phyloP scores from a whole-genome alignment of 108 stramenopile genomes.

The Ochromonas danica region DNA sequence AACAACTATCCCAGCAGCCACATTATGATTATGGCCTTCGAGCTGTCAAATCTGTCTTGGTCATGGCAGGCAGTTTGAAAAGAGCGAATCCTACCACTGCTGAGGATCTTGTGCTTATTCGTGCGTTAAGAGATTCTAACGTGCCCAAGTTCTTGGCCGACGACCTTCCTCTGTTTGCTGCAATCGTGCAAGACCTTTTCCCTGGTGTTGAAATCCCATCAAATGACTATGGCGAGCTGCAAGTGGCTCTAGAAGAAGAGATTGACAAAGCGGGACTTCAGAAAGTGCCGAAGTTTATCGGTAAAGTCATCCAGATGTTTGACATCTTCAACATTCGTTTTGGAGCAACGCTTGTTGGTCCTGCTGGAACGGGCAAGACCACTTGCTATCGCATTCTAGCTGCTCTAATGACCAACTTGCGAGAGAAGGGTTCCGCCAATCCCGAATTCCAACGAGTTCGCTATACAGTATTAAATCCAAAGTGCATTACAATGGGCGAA shows the following conservation, averaged over 20 bases:
- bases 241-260: conserved; percentile 54
- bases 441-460: conserved; percentile 57
- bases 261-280: conserved; percentile 54
- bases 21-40: conserved; percentile 69
- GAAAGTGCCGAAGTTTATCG: conserved; percentile 57
- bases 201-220: conserved; percentile 58
- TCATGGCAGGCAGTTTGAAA: conserved; percentile 56
- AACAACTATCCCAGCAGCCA: conserved; percentile 68
- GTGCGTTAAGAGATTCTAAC: conserved; percentile 63
- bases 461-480: conserved; percentile 62
- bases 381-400: conserved; percentile 60
- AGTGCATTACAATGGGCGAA: conserved; percentile 73
- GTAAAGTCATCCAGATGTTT: conserved; percentile 68
- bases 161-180: conserved; percentile 63
- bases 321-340: conserved; percentile 71
- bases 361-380: conserved; percentile 66
- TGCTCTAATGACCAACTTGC: conserved; percentile 56
- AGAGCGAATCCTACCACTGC: conserved; percentile 53
- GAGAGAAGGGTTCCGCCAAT: conserved; percentile 48
- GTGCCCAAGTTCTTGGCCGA: conserved; percentile 67
- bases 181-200: conserved; percentile 63
- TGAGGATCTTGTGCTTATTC: conserved; percentile 63
- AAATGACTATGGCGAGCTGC: conserved; percentile 66
- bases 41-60: conserved; percentile 63
- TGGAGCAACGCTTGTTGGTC: conserved; percentile 65